Base-by-base conservation (phyloP, 768 basidiomycete species). In the Pisolithus microcarpus region DNA sequence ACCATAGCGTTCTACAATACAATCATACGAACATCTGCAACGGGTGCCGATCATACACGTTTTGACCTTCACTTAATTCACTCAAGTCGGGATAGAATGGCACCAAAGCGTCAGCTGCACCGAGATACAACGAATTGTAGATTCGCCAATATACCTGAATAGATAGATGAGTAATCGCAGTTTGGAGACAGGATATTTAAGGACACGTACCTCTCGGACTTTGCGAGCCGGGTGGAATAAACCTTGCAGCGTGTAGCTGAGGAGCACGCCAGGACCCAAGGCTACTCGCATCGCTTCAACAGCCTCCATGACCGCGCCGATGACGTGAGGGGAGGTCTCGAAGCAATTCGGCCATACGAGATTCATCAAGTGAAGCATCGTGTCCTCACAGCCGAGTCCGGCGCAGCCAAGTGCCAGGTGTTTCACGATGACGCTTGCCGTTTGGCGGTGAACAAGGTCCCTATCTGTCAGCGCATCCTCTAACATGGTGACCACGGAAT, bases 281-380 rank as follows among this genome's bases (percentile, higher is more conserved):
- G 93, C 92, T 38, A 98, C 88, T 21, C 94, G 80, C 93, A 98
- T 97, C 1, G 91, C 90, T 69, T 98, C 96, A 60, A 99, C 78
- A 0, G 96, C 96, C 45, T 98, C 96, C 91, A 97, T 94, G 39
- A 98, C 91, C 5, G 93, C 91, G 30, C 91, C 92, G 55, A 98
- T 97, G 53, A 99, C 94, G 70, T 99, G 96, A 5, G 96, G 96
- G 13, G 87, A 91, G 1, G 94, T 95, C 73, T 97, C 95, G 67
- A 97, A 98, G 69, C 93, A 94, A 65, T 98, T 98, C 2, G 96
- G 96, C 94, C 94, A 98, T 13, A 98, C 89, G 24, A 99, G 80
- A 66, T 99, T 99, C 85, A 98, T 91, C 45, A 98, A 71, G 63
- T 99, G 96, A 48, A 92, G 78, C 82, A 98, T 90, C 11, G 95